Conservation (phyloP, 345 rosid species). For the Turritis glabra region DNA sequence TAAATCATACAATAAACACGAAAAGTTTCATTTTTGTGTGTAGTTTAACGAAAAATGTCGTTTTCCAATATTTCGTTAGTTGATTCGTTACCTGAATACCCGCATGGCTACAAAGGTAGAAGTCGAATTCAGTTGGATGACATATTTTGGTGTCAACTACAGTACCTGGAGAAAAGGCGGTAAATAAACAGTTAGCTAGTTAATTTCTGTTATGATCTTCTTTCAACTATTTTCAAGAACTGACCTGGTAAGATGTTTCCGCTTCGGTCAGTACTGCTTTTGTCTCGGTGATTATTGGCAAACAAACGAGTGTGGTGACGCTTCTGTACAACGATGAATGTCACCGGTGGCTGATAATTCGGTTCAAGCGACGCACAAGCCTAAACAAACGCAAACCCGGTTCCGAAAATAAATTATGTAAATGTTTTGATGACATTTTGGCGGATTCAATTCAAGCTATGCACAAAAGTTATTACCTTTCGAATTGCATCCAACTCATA, state of each 20-base stretch:
- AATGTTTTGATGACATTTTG: background rate
- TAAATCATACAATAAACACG: conserved; percentile 31
- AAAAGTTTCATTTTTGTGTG: background rate
- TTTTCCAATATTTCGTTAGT: conserved; percentile 39
- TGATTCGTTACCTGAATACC: conserved; percentile 78
- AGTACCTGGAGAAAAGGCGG: conserved; percentile 54
- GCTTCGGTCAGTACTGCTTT: conserved; percentile 85
- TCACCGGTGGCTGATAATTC: conserved; percentile 94
- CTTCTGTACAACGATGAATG: conserved; percentile 97
- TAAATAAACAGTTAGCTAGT: conserved; percentile 3
- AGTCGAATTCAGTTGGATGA: conserved; percentile 96
- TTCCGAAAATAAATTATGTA: background rate
- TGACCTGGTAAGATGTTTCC: conserved; percentile 95
- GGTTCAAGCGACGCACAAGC: conserved; percentile 98
- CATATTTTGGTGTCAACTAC: conserved; percentile 95
- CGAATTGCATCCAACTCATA: conserved; percentile 86
- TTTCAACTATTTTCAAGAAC: background rate
- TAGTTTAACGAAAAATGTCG: conserved; percentile 15
- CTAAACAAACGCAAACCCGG: conserved; percentile 34
- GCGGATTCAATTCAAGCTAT: background rate
- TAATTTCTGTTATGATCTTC: background rate
- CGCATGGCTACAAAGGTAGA: conserved; percentile 98
- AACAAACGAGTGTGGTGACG: conserved; percentile 96
- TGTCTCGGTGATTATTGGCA: conserved; percentile 88
- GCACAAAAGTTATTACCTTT: conserved; percentile 47